Conservation (phyloP, 176 grass and related monocot genomes). For the Avena insularis region DNA sequence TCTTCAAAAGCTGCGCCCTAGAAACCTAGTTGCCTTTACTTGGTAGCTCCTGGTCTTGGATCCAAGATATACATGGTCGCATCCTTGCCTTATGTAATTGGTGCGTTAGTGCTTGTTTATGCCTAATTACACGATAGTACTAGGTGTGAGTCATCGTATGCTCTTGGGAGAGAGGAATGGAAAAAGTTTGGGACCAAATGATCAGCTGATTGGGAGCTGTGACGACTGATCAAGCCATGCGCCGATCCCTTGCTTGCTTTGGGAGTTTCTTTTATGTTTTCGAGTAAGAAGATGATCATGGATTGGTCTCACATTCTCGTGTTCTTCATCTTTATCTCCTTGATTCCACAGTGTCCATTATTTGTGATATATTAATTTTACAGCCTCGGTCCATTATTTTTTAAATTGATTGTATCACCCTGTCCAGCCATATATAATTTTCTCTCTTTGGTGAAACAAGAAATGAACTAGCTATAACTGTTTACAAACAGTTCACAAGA, state of each 20-base stretch:
- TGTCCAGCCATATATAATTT: background rate
- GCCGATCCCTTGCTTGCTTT: conserved; percentile 58
- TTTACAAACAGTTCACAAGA: background rate
- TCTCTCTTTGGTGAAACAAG: background rate
- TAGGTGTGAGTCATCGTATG: conserved; percentile 42
- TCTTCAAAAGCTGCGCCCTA: conserved; percentile 73
- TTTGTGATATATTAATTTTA: conserved; percentile 5
- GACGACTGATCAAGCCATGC: conserved; percentile 44
- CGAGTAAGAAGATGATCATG: background rate
- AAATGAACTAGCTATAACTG: background rate
- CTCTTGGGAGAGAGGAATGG: conserved; percentile 28
- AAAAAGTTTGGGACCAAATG: conserved; percentile 14
- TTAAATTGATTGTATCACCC: background rate
- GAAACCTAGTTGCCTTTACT: conserved; percentile 62
- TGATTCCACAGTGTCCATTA: conserved; percentile 30
- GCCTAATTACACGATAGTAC: background rate
- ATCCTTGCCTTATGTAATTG: conserved; percentile 17
- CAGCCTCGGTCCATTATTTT: conserved; percentile 1
- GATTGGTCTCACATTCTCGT: conserved; percentile 36
- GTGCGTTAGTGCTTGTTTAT: conserved; percentile 1
- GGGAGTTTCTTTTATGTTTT: conserved; percentile 22
- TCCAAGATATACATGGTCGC: conserved; percentile 40
- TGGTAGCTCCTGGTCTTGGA: conserved; percentile 44
- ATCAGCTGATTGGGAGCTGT: conserved; percentile 44
- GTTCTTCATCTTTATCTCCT: conserved; percentile 35